These are phyloP conservation scores for Russula compacta DNA, from an alignment of 768 basidiomycete genomes.

Conservation along the genomic window DNA sequence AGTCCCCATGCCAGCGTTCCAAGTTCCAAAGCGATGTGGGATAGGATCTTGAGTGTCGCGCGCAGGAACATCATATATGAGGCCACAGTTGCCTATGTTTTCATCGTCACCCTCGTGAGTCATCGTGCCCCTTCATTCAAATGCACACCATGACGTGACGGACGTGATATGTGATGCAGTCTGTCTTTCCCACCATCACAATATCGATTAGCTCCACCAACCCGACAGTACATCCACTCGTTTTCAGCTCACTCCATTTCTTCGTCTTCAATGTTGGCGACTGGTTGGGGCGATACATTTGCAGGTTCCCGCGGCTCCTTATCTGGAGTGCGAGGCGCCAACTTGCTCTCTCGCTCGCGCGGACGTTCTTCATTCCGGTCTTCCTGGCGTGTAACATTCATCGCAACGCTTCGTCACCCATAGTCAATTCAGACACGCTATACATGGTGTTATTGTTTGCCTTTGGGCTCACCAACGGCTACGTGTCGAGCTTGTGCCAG, in stretches of 20 bases:
- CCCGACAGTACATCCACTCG: conserved; percentile 59
- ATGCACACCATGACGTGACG: background rate
- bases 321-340: conserved; percentile 64
- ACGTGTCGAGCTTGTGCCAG: conserved; percentile 67
- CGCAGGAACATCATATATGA: conserved; percentile 63
- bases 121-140: background rate
- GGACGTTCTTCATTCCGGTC: conserved; percentile 77
- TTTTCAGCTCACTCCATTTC: conserved; percentile 76
- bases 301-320: conserved; percentile 53
- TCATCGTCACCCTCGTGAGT: conserved; percentile 71
- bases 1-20: conserved; percentile 21
- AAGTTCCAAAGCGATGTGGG: conserved; percentile 27
- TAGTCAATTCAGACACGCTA: conserved; percentile 67
- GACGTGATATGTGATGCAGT: conserved; percentile 34
- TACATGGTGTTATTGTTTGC: conserved; percentile 65
- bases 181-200: conserved; percentile 83
- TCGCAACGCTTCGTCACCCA: conserved; percentile 28
- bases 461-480: conserved; percentile 79
- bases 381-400: conserved; percentile 87
- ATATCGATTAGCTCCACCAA: conserved; percentile 63
- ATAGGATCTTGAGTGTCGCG: conserved; percentile 42
- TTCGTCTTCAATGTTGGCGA: conserved; percentile 68
- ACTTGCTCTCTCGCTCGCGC: conserved; percentile 50
- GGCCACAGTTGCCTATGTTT: conserved; percentile 65
- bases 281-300: conserved; percentile 58